These are phyloP conservation scores for Wallacemonas sp. DNA, from an alignment of 208 protist genomes.

Conservation along the genomic window DNA sequence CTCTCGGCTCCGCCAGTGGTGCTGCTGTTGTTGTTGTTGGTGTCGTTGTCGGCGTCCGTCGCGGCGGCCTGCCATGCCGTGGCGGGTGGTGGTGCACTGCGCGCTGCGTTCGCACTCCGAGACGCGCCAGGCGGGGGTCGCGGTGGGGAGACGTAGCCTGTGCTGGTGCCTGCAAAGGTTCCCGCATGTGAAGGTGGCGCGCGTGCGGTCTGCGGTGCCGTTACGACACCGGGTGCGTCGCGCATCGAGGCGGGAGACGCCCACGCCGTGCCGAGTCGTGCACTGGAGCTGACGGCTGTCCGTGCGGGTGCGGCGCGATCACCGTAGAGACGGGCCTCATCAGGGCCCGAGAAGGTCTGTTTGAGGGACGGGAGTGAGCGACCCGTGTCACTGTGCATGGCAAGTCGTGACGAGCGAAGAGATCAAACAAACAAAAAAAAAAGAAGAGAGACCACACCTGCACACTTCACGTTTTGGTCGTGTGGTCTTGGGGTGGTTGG, in stretches of 20 bases:
- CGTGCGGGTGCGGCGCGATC: not conserved
- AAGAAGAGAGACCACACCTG: too few species aligned
- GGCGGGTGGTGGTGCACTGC: too few species aligned
- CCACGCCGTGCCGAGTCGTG: slow-evolving; percentile 14
- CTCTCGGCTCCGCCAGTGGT: too few species aligned
- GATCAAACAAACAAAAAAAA: too few species aligned
- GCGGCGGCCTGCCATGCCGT: too few species aligned
- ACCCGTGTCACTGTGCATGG: not conserved
- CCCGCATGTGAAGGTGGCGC: not conserved
- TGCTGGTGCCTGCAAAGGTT: not conserved
- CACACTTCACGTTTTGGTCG: too few species aligned
- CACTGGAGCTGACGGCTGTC: not conserved
- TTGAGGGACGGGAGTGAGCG: slow-evolving; percentile 5
- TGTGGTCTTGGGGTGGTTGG: too few species aligned
- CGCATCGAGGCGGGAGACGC: slow-evolving; percentile 11
- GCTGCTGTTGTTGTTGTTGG: too few species aligned
- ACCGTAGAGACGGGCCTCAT: not conserved
- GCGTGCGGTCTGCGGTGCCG: not conserved
- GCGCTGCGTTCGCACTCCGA: too few species aligned
- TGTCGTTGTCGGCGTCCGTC: too few species aligned
- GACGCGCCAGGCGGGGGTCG: too few species aligned
- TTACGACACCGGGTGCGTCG: not conserved
- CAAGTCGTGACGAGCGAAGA: too few species aligned
- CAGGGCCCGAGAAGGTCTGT: not conserved
- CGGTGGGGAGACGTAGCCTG: not conserved